Percentiles rank a stretch among this genome's conserved stretches.
Evolutionary conservation across 192 early-diverging fungal species (phyloP).

Genomic region (Coemansia sp.): DNA sequence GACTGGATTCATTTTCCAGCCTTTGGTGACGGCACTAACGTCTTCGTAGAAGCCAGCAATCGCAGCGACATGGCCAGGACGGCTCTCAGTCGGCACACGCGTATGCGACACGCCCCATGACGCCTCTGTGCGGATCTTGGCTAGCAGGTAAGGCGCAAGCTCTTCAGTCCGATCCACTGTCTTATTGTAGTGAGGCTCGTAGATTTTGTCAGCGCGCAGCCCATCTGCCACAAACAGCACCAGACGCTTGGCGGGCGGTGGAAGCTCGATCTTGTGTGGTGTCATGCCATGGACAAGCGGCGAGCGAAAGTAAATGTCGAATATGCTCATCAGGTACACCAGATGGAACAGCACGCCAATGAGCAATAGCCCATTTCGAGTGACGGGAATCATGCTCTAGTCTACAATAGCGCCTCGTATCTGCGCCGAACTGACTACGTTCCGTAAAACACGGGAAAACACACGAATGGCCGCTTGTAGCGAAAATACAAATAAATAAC

Average conservation of each 20-base stretch:
- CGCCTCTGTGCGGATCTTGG: constrained; percentile 60
- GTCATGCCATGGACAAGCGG: constrained; percentile 97
- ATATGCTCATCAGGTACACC: constrained; percentile 87
- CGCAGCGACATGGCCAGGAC: constrained; percentile 95
- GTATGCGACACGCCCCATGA: constrained; percentile 88
- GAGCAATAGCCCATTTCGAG: constrained; percentile 62
- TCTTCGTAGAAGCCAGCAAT: constrained; percentile 99
- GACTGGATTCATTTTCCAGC: constrained; percentile 97
- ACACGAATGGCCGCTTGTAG: not conserved
- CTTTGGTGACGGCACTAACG: constrained; percentile 95
- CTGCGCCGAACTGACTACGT: not conserved
- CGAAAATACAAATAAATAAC: not conserved
- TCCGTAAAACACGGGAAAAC: not conserved
- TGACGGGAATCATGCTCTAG: constrained; percentile 42
- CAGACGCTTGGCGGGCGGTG: constrained; percentile 81
- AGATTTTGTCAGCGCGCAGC: constrained; percentile 89
- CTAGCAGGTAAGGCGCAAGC: constrained; percentile 58
- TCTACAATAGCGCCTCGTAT: not conserved
- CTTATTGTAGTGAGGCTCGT: constrained; percentile 65
- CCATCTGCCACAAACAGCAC: constrained; percentile 92
- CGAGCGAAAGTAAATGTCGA: constrained; percentile 99
- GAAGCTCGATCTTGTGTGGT: constrained; percentile 66
- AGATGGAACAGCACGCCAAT: constrained; percentile 90
- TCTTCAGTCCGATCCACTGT: constrained; percentile 33
- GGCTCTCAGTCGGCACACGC: constrained; percentile 91